phyloP scores from a whole-genome alignment of 768 basidiomycete genomes.

The Podaxis rugospora region DNA sequence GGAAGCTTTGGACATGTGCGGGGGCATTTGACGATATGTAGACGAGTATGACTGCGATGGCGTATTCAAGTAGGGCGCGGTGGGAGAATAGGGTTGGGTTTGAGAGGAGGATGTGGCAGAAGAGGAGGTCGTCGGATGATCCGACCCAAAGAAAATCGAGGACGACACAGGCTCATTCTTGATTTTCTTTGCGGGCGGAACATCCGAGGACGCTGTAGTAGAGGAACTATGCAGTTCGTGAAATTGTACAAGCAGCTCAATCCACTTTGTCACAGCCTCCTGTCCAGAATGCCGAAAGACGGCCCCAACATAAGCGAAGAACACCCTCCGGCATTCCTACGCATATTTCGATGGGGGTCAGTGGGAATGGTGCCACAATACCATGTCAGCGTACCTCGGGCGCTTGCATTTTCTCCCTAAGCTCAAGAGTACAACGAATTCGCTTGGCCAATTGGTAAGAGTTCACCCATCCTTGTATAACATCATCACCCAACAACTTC shows the following conservation, averaged over 20 bases:
- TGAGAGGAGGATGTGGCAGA: constrained; percentile 15
- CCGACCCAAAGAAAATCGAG: constrained; percentile 28
- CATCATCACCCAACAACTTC: constrained; percentile 34
- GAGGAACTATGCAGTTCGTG: constrained; percentile 11
- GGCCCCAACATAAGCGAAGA: constrained; percentile 66
- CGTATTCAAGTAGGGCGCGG: constrained; percentile 9
- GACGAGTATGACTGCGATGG: constrained; percentile 4
- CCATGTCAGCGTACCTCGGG: constrained; percentile 35
- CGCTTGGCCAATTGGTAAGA: constrained; percentile 44
- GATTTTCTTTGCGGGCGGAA: constrained; percentile 36
- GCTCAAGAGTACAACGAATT: constrained; percentile 39
- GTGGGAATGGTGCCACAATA: constrained; percentile 13
- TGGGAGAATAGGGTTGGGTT: constrained; percentile 21
- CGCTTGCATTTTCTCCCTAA: constrained; percentile 22
- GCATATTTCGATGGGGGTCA: constrained; percentile 12
- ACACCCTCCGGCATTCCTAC: constrained; percentile 54
- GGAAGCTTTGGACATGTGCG: constrained; percentile 7
- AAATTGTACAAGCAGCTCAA: constrained; percentile 36
- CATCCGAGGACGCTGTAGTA: constrained; percentile 16
- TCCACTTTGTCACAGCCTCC: constrained; percentile 51
- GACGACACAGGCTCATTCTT: constrained; percentile 30
- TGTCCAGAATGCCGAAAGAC: constrained; percentile 54
- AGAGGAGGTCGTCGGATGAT: constrained; percentile 17
- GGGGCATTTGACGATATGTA: constrained; percentile 6
- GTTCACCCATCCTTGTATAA: constrained; percentile 44